These are phyloP conservation scores for Magnaporthales sp. DNA, from an alignment of 2,329 filamentous ascomycete genomes.

Conservation along the genomic window DNA sequence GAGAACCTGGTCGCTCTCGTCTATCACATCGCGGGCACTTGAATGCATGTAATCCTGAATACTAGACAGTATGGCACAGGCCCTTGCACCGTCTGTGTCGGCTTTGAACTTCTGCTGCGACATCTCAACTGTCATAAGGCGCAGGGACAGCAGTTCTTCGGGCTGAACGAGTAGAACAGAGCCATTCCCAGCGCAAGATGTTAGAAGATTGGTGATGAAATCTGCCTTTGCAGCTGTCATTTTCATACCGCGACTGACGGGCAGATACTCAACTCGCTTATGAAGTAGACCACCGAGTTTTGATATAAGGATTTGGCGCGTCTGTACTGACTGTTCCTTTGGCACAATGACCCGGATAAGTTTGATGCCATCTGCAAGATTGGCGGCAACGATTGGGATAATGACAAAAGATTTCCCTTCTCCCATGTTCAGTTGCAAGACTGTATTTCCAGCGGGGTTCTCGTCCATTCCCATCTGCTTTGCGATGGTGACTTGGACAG, in stretches of 20 bases:
- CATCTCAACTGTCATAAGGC: slow-evolving; percentile 28
- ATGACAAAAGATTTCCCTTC: slow-evolving; percentile 64
- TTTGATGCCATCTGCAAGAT: slow-evolving; percentile 38
- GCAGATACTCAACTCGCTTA: slow-evolving; percentile 45
- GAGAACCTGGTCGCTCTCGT: slow-evolving; percentile 59
- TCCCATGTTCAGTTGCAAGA: slow-evolving; percentile 65
- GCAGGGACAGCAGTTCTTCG: slow-evolving; percentile 55
- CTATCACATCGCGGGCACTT: slow-evolving; percentile 45
- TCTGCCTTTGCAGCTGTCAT: not conserved
- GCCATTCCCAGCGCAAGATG: slow-evolving; percentile 18
- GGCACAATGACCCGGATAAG: slow-evolving; percentile 52
- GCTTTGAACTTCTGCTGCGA: not conserved
- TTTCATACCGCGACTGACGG: not conserved
- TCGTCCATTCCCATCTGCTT: slow-evolving; percentile 37
- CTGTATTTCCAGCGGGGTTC: slow-evolving; percentile 30
- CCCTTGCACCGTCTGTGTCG: not conserved
- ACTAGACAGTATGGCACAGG: not conserved
- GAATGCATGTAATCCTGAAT: not conserved
- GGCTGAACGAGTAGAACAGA: slow-evolving; percentile 54
- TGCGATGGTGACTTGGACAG: slow-evolving; percentile 50
- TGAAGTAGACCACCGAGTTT: slow-evolving; percentile 48
- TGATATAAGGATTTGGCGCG: slow-evolving; percentile 43
- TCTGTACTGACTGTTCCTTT: slow-evolving; percentile 53
- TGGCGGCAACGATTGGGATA: slow-evolving; percentile 50
- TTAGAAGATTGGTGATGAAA: not conserved